phyloP scores from a whole-genome alignment of 345 rosid species.

The Melastoma malabathricum region DNA sequence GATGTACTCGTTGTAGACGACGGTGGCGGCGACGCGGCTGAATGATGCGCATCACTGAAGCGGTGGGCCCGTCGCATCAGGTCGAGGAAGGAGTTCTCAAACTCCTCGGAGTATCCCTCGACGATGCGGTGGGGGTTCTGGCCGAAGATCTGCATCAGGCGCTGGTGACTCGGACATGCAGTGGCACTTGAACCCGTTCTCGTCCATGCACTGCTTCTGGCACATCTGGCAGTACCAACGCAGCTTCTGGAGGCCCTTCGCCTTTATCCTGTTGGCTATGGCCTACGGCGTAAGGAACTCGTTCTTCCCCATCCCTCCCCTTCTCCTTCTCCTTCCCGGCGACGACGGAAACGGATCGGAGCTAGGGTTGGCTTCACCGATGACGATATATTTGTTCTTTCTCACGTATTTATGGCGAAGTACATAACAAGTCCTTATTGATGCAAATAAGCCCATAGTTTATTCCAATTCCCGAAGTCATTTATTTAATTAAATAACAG shows the following conservation, averaged over 20 bases:
- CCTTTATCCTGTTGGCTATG: conserved; percentile 78
- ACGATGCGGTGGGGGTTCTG: conserved; percentile 64
- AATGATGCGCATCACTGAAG: no score
- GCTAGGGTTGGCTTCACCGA: no score
- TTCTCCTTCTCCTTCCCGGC: neutral
- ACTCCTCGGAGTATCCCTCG: conserved; percentile 86
- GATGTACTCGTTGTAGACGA: conserved; percentile 85
- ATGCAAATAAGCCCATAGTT: no score
- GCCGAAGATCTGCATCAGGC: conserved; percentile 89
- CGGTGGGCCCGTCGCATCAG: conserved; percentile 81
- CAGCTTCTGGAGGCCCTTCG: conserved; percentile 92
- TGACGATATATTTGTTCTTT: no score
- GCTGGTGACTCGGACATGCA: conserved; percentile 97
- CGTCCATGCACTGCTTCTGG: conserved; percentile 93
- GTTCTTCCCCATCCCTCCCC: conserved; percentile 60
- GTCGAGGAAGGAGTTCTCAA: conserved; percentile 57
- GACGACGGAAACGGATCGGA: neutral
- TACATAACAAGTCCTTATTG: no score
- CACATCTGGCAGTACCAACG: conserved; percentile 99
- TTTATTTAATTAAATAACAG: no score
- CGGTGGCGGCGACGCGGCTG: conserved; percentile 91
- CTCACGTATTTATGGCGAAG: no score
- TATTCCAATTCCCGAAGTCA: no score
- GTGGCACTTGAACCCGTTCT: conserved; percentile 97
- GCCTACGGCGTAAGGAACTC: conserved; percentile 88